Evolutionary conservation across 73 alveolate species (phyloP).

Genomic region (Paramecium octaurelia): DNA sequence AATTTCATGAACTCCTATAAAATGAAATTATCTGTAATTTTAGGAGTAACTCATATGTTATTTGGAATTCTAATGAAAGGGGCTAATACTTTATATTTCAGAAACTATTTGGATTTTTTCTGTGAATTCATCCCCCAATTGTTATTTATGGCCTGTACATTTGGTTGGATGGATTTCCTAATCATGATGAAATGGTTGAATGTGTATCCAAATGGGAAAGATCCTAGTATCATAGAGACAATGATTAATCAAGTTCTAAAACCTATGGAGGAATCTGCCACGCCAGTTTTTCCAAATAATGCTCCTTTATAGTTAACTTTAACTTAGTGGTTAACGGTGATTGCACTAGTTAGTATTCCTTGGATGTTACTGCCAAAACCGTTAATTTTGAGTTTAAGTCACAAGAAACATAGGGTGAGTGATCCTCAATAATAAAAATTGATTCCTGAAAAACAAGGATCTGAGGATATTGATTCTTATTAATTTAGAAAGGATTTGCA

Average conservation of each 20-base stretch:
- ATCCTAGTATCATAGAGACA: constrained; percentile 68
- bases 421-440: not conserved
- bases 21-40: constrained; percentile 89
- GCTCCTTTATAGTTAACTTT: constrained; percentile 57
- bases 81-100: constrained; percentile 65
- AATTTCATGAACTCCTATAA: constrained; percentile 80
- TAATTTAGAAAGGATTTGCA: not conserved
- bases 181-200: constrained; percentile 87
- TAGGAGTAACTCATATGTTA: constrained; percentile 85
- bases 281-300: constrained; percentile 68
- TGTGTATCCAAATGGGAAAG: constrained; percentile 69
- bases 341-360: constrained; percentile 86
- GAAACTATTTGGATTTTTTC: constrained; percentile 68
- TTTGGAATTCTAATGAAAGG: constrained; percentile 88
- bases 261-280: constrained; percentile 49
- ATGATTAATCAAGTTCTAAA: not conserved
- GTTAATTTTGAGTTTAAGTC: constrained; percentile 44
- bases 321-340: constrained; percentile 61
- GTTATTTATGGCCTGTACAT: constrained; percentile 70
- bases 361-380: constrained; percentile 91
- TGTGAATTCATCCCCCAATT: constrained; percentile 85
- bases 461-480: constrained; percentile 10
- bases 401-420: not conserved
- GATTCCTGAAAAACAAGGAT: not conserved
- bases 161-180: constrained; percentile 92